A percentile compares a stretch with the other conserved stretches of the same genome.
These are phyloP conservation scores for Yamadazyma spencermartinsiae DNA, from an alignment of 1,139 yeast species.

Conservation along the genomic window DNA sequence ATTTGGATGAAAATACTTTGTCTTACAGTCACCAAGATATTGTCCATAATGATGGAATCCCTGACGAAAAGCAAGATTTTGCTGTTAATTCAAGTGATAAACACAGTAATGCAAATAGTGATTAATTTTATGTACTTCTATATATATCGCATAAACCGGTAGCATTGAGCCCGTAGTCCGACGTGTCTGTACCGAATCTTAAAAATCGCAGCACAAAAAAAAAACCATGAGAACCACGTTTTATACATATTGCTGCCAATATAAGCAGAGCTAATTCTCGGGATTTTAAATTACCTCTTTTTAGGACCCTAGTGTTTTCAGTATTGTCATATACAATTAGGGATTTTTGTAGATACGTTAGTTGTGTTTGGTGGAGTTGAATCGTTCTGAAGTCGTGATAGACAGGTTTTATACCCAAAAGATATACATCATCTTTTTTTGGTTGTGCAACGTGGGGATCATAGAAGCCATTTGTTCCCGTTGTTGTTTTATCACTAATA, in stretches of 20 bases:
- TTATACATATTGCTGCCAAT: background rate
- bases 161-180: too few relatives aligned
- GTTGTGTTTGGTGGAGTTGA: background rate
- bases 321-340: too few relatives aligned
- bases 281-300: background rate
- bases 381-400: too few relatives aligned
- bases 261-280: background rate
- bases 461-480: too few relatives aligned
- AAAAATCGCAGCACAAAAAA: background rate
- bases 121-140: slow-evolving; percentile 3
- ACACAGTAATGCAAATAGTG: background rate
- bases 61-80: slow-evolving; percentile 11
- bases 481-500: background rate
- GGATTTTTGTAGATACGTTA: background rate
- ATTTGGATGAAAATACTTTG: slow-evolving; percentile 42
- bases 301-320: background rate
- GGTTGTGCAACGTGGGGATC: too few relatives aligned
- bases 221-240: background rate
- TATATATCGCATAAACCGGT: background rate
- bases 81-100: background rate
- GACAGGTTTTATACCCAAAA: too few relatives aligned
- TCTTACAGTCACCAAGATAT: slow-evolving; percentile 15
- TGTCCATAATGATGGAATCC: slow-evolving; percentile 12
- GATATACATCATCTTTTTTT: background rate
- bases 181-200: background rate